Percentiles rank a stretch among this genome's conserved stretches.
Evolutionary conservation across 768 basidiomycete species (phyloP).

Genomic region (Boletus vermiculosoides): DNA sequence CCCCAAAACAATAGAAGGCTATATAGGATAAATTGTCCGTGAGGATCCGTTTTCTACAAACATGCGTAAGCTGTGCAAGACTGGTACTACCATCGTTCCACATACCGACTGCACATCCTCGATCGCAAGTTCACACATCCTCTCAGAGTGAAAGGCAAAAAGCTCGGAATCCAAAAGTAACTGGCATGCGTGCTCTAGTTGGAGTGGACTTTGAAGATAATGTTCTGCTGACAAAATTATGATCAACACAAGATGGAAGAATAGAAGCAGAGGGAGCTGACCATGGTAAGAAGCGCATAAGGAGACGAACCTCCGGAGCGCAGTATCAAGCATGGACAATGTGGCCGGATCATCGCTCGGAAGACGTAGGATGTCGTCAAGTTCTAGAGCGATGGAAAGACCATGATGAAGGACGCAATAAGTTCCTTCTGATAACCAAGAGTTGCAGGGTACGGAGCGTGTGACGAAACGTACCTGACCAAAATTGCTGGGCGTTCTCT

Average conservation of each 20-base stretch:
- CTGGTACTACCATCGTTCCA: neutral
- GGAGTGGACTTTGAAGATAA: constrained; percentile 79
- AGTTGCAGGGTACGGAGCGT: constrained; percentile 6
- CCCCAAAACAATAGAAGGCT: constrained; percentile 77
- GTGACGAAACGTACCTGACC: constrained; percentile 64
- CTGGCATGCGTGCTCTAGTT: constrained; percentile 80
- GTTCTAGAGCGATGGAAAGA: constrained; percentile 51
- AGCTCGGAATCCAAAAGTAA: constrained; percentile 81
- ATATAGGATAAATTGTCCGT: constrained; percentile 76
- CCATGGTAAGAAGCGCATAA: constrained; percentile 88
- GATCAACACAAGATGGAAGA: constrained; percentile 5
- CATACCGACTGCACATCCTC: constrained; percentile 67
- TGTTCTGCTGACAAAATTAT: constrained; percentile 52
- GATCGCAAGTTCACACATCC: constrained; percentile 81
- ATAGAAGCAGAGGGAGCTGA: constrained; percentile 34
- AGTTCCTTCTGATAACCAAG: constrained; percentile 4
- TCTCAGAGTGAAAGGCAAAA: constrained; percentile 86
- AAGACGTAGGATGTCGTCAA: constrained; percentile 77
- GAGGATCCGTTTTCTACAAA: constrained; percentile 78
- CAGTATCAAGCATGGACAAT: constrained; percentile 73
- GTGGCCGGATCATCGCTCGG: constrained; percentile 59
- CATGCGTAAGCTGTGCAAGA: constrained; percentile 4
- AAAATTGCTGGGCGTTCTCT: constrained; percentile 83
- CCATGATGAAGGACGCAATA: neutral
- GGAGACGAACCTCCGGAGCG: constrained; percentile 71